Conservation (phyloP, 73 alveolate genomes). For the Paraurostyla sp. region DNA sequence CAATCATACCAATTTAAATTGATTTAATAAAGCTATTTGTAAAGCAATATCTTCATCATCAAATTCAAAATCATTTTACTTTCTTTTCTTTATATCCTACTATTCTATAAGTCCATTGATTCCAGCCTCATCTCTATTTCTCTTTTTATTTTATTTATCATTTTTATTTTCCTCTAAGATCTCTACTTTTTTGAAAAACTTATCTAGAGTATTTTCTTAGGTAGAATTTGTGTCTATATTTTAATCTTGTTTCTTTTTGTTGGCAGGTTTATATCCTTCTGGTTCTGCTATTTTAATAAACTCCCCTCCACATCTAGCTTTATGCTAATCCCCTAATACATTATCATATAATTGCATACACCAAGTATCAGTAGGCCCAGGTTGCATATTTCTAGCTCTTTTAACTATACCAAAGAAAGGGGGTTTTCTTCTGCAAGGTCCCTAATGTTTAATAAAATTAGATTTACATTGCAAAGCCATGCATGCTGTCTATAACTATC, state of each 20-base stretch:
- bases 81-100: neutral
- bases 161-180: neutral
- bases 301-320: slow-evolving; percentile 84
- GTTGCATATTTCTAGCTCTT: slow-evolving; percentile 79
- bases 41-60: slow-evolving; percentile 27
- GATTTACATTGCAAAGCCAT: slow-evolving; percentile 86
- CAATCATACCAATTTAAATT: neutral
- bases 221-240: neutral
- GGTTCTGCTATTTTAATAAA: slow-evolving; percentile 85
- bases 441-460: slow-evolving; percentile 43
- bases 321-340: slow-evolving; percentile 74
- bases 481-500: slow-evolving; percentile 83
- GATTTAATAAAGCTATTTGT: slow-evolving; percentile 14
- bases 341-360: slow-evolving; percentile 62
- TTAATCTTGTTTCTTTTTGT: slow-evolving; percentile 7
- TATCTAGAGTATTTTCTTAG: slow-evolving; percentile 25
- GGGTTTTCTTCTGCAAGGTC: slow-evolving; percentile 81
- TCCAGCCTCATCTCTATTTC: slow-evolving; percentile 29
- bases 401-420: slow-evolving; percentile 90
- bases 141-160: neutral
- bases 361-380: slow-evolving; percentile 58
- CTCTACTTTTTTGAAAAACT: neutral
- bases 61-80: neutral
- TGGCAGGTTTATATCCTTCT: slow-evolving; percentile 39
- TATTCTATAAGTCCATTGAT: neutral